Evolutionary conservation across 1,284 basidiomycete species (phyloP).

Genomic region (Puccinia triticina): DNA sequence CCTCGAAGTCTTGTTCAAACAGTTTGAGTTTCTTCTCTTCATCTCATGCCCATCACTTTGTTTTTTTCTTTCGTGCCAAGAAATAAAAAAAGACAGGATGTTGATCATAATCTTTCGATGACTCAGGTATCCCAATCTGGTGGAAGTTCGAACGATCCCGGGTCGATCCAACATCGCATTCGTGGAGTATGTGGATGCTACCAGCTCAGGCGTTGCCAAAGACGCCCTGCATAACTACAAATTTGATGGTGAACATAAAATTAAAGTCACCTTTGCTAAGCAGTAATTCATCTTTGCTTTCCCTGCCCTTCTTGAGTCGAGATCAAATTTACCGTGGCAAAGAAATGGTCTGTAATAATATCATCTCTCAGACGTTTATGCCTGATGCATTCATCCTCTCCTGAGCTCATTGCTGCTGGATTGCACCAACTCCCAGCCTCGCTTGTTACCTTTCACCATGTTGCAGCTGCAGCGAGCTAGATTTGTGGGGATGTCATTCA

Average conservation of each 20-base stretch:
- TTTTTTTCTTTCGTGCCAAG: constrained; percentile 15
- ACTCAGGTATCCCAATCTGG: constrained; percentile 78
- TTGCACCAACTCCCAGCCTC: not conserved
- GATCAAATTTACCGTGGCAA: not conserved
- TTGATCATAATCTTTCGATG: constrained; percentile 14
- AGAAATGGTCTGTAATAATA: not conserved
- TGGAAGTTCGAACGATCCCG: constrained; percentile 95
- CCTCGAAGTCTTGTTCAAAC: constrained; percentile 81
- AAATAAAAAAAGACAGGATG: constrained; percentile 50
- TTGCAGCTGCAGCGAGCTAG: no score
- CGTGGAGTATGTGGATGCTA: constrained; percentile 90
- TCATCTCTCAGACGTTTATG: not conserved
- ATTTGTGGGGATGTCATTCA: no score
- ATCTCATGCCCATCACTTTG: constrained; percentile 11
- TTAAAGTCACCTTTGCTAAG: constrained; percentile 71
- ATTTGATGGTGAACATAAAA: constrained; percentile 90
- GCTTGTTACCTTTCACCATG: no score
- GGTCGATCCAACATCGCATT: constrained; percentile 95
- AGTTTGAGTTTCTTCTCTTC: constrained; percentile 65
- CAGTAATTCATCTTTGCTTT: constrained; percentile 25
- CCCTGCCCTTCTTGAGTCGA: not conserved
- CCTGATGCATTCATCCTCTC: not conserved
- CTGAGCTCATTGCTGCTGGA: not conserved
- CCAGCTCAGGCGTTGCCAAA: constrained; percentile 82
- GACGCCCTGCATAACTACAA: constrained; percentile 95